Evolutionary conservation across 805 yeast genomes (phyloP).

Genomic region (Millerago galiae): DNA sequence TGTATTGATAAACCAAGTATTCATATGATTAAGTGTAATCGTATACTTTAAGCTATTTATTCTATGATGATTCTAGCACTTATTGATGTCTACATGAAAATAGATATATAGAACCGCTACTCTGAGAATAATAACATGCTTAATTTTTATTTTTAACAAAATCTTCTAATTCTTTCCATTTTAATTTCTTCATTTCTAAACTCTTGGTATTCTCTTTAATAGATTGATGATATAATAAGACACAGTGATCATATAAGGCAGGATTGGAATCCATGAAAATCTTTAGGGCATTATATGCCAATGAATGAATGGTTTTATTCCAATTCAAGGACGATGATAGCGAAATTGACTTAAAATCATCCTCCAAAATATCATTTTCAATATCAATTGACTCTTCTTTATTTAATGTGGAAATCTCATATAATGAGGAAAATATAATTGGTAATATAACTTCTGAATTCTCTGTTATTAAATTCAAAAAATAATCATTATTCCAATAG

Average conservation of each 20-base stretch:
- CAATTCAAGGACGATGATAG: slow-evolving; percentile 53
- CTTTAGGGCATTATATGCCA: slow-evolving; percentile 87
- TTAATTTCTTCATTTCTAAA: slow-evolving; percentile 54
- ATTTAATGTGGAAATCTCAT: slow-evolving; percentile 56
- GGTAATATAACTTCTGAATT: slow-evolving; percentile 90
- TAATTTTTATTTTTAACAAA: slow-evolving; percentile 34
- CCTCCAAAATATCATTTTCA: slow-evolving; percentile 10
- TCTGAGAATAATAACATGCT: slow-evolving; percentile 3
- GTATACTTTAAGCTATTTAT: not conserved
- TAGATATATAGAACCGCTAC: slow-evolving; percentile 13
- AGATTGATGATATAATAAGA: slow-evolving; percentile 77
- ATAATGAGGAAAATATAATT: slow-evolving; percentile 82
- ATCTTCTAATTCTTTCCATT: slow-evolving; percentile 65
- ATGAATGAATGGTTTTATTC: slow-evolving; percentile 89
- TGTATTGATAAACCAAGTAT: no score
- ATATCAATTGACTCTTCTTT: slow-evolving; percentile 18
- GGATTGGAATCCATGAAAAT: slow-evolving; percentile 90
- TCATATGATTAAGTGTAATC: no score
- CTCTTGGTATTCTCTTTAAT: slow-evolving; percentile 66
- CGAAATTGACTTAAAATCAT: slow-evolving; percentile 13
- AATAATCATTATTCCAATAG: slow-evolving; percentile 93
- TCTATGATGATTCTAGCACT: slow-evolving; percentile 5
- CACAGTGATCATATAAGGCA: slow-evolving; percentile 84
- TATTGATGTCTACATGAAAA: slow-evolving; percentile 2
- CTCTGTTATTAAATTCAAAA: slow-evolving; percentile 83